phyloP scores from a whole-genome alignment of 2,329 filamentous ascomycete species.

The Fusarium miscanthi region DNA sequence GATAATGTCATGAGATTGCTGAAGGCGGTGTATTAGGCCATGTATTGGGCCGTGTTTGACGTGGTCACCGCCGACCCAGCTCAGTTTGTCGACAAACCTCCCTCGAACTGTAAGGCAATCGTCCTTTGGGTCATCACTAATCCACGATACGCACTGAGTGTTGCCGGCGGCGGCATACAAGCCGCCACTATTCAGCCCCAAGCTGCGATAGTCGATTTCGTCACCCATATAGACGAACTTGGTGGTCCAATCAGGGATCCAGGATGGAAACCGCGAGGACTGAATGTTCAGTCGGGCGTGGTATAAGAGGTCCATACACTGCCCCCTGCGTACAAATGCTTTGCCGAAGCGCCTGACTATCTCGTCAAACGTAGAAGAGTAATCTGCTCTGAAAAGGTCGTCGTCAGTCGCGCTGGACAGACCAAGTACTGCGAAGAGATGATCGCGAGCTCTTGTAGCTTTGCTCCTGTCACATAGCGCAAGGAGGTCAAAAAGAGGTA shows the following conservation, averaged over 20 bases:
- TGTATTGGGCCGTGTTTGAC: not conserved
- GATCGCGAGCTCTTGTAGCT: not conserved
- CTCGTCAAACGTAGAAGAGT: not conserved
- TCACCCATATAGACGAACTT: not conserved
- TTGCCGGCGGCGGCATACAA: not conserved
- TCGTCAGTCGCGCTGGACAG: rapidly evolving
- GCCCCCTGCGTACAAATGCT: rapidly evolving
- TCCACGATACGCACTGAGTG: not conserved
- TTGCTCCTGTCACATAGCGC: not conserved
- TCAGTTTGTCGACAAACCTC: not conserved
- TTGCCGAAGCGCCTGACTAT: not conserved
- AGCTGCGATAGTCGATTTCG: rapidly evolving
- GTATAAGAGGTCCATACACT: not conserved
- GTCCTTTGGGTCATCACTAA: not conserved
- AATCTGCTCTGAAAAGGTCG: rapidly evolving
- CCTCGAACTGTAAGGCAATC: not conserved
- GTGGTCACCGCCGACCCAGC: not conserved
- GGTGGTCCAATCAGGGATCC: not conserved
- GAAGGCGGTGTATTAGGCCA: not conserved
- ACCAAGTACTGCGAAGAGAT: not conserved
- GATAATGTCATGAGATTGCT: rapidly evolving
- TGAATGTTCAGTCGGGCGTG: not conserved
- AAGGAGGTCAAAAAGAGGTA: not conserved
- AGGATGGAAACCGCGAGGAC: not conserved
- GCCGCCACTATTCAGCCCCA: rapidly evolving